These are phyloP conservation scores for Phoenix roebelenii DNA, from an alignment of 176 grass and related monocot genomes.

Conservation along the genomic window DNA sequence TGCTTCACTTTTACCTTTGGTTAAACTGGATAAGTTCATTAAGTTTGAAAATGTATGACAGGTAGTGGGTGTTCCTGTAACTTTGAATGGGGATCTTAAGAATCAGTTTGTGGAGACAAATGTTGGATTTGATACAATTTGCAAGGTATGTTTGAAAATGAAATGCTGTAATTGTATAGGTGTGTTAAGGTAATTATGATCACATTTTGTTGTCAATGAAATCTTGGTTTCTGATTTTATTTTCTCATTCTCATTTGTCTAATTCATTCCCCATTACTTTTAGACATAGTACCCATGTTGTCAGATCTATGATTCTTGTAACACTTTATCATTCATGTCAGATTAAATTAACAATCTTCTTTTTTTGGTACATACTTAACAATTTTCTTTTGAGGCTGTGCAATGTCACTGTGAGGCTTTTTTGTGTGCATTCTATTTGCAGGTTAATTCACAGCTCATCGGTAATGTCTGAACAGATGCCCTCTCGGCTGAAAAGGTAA, in stretches of 20 bases:
- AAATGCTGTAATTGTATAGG: background rate
- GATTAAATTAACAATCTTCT: no score
- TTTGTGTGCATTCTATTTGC: constrained; percentile 27
- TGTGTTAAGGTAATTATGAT: background rate
- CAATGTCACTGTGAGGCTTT: background rate
- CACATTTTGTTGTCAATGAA: no score
- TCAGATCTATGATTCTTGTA: no score
- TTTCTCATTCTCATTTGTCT: no score
- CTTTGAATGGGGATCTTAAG: constrained; percentile 97
- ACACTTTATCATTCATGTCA: no score
- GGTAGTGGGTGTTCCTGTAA: constrained; percentile 98
- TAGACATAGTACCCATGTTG: no score
- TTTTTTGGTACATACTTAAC: no score
- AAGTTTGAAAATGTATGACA: constrained; percentile 22
- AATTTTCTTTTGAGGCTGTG: no score
- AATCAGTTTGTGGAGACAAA: constrained; percentile 97
- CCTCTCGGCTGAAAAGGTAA: constrained; percentile 97
- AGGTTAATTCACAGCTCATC: constrained; percentile 98
- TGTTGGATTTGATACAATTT: constrained; percentile 98
- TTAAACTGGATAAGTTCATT: background rate
- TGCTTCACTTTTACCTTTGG: no score
- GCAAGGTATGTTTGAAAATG: constrained; percentile 50
- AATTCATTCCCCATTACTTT: background rate
- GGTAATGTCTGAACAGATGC: constrained; percentile 97
- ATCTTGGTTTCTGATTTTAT: no score